A percentile compares a stretch with the other conserved stretches of the same genome.
Evolutionary conservation across 208 protist genomes (phyloP).

Genomic region (Acanthamoeba lenticulata): DNA sequence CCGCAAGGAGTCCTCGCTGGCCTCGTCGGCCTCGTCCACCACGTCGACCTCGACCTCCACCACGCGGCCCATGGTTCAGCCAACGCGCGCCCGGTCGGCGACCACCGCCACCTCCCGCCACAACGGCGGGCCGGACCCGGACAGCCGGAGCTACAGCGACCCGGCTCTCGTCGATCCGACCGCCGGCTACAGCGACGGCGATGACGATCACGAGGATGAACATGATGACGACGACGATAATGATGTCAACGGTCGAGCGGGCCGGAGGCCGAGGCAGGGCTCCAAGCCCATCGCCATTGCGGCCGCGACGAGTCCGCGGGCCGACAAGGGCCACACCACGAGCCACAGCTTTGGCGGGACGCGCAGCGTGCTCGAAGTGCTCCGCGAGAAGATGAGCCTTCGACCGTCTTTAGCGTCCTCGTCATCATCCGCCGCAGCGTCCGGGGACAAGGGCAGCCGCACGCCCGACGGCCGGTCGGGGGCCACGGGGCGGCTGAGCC

Average conservation of each 20-base stretch:
- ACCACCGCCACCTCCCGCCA: neutral
- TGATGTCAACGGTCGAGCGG: neutral
- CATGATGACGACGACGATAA: neutral
- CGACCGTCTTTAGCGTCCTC: neutral
- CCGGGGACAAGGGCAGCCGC: neutral
- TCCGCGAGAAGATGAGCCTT: conserved; percentile 45
- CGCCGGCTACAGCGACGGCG: neutral
- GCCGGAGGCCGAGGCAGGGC: neutral
- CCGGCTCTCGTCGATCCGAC: neutral
- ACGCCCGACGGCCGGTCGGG: neutral
- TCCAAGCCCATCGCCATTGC: neutral
- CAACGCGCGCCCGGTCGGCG: neutral
- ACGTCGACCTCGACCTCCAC: no score
- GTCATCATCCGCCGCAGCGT: neutral
- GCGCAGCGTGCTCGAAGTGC: neutral
- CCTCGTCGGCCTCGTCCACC: no score
- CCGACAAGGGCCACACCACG: neutral
- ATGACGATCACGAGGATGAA: neutral
- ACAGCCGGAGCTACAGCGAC: conserved; percentile 19
- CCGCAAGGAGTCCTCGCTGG: neutral
- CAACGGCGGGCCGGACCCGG: neutral
- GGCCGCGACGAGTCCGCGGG: neutral
- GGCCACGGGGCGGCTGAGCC: neutral
- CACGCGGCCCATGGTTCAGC: no score
- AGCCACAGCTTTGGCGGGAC: conserved; percentile 9